Evolutionary conservation across 495 filamentous ascomycete species (phyloP).

Genomic region (Talaromyces borbonicus): DNA sequence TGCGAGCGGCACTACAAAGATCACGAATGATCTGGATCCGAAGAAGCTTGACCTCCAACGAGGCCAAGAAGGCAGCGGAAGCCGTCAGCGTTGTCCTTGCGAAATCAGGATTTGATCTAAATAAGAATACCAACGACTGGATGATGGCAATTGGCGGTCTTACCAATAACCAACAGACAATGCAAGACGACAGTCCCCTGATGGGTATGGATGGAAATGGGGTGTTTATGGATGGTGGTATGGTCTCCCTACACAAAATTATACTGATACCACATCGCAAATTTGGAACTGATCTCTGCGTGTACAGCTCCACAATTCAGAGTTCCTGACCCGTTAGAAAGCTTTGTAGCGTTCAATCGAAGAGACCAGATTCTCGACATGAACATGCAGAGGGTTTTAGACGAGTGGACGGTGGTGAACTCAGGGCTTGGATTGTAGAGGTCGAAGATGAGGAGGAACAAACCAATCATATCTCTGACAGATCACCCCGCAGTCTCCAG

Average conservation of each 20-base stretch:
- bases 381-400: neutral
- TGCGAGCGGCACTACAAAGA: conserved; percentile 14
- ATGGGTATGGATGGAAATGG: neutral
- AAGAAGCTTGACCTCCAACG: conserved; percentile 14
- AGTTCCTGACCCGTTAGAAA: neutral
- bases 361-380: neutral
- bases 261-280: neutral
- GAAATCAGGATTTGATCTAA: neutral
- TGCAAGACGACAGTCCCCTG: neutral
- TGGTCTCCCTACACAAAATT: too few species aligned
- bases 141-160: neutral
- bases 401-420: too few species aligned
- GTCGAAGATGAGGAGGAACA: too few species aligned
- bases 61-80: conserved; percentile 17
- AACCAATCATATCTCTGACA: too few species aligned
- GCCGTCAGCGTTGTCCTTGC: conserved; percentile 15
- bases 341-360: neutral
- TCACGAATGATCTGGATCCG: conserved; percentile 16
- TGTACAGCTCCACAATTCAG: neutral
- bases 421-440: too few species aligned
- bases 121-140: conserved; percentile 1
- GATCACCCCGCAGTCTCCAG: too few species aligned
- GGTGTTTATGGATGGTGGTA: conserved; percentile 1
- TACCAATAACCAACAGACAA: neutral
- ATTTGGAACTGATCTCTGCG: neutral